Conservation (phyloP, 2,329 filamentous ascomycete species). For the Phyllosticta capitalensis region DNA sequence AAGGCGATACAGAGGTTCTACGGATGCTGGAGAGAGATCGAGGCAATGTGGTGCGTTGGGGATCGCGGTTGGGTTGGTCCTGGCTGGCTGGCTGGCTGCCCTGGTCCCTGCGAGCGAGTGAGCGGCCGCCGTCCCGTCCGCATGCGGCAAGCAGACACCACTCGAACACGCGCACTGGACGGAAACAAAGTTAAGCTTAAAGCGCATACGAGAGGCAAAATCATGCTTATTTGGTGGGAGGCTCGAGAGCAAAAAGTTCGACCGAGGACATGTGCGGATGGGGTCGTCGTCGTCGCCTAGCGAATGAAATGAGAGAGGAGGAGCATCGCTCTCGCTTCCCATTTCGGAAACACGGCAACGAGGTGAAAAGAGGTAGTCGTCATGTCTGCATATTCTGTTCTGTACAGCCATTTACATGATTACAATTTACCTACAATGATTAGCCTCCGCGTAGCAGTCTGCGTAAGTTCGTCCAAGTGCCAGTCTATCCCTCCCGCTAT, state of each 20-base stretch:
- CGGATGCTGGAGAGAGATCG: no score
- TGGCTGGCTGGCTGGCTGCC: background rate
- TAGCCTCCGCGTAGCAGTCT: background rate
- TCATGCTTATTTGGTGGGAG: background rate
- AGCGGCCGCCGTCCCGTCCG: no score
- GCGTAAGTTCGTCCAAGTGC: background rate
- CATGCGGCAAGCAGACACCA: background rate
- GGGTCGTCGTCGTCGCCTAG: no score
- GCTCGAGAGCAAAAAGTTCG: background rate
- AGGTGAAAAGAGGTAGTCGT: no score
- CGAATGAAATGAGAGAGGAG: no score
- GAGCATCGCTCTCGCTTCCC: no score
- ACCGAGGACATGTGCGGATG: background rate
- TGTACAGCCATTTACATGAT: background rate
- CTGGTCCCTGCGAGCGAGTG: background rate
- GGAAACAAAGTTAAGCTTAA: background rate
- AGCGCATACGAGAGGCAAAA: background rate
- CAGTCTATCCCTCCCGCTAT: background rate
- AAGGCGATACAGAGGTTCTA: no score
- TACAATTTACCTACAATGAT: background rate
- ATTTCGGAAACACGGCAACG: no score
- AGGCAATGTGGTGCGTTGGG: no score
- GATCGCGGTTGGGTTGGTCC: no score
- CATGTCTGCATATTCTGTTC: no score
- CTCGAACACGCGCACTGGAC: background rate